Evolutionary conservation across 1,284 basidiomycete genomes (phyloP).

Genomic region (Malassezia cuniculi): DNA sequence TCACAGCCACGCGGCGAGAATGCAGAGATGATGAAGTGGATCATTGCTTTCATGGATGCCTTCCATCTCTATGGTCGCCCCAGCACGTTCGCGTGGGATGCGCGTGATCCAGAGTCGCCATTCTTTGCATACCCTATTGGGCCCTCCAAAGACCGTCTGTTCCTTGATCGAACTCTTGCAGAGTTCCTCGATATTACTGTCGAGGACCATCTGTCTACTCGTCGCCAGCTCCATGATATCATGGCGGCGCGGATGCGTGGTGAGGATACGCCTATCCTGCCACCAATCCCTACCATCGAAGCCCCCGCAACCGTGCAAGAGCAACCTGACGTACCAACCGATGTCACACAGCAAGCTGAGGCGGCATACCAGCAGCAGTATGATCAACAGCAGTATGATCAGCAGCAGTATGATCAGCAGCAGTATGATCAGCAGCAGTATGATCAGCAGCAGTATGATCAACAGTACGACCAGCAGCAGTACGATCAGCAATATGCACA

Average conservation of each 20-base stretch:
- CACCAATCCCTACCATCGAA: slow-evolving; percentile 57
- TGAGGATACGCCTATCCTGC: slow-evolving; percentile 38
- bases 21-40: slow-evolving; percentile 85
- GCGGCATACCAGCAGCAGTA: no score
- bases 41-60: slow-evolving; percentile 51
- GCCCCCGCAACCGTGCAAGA: slow-evolving; percentile 88
- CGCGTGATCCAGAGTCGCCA: slow-evolving; percentile 47
- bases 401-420: no score
- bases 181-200: slow-evolving; percentile 66
- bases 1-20: slow-evolving; percentile 23
- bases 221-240: slow-evolving; percentile 34
- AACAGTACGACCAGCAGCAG: no score
- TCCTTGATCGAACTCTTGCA: slow-evolving; percentile 72
- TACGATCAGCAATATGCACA: no score
- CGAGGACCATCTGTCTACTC: slow-evolving; percentile 47
- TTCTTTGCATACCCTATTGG: slow-evolving; percentile 46
- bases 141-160: slow-evolving; percentile 53
- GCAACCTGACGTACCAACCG: no score
- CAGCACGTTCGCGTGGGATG: slow-evolving; percentile 33
- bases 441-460: no score
- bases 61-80: slow-evolving; percentile 43
- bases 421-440: no score
- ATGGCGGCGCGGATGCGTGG: slow-evolving; percentile 43
- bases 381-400: no score
- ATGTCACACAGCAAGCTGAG: no score